Evolutionary conservation across 352 stramenopile species (phyloP).

Genomic region (Phytopythium sindhum): DNA sequence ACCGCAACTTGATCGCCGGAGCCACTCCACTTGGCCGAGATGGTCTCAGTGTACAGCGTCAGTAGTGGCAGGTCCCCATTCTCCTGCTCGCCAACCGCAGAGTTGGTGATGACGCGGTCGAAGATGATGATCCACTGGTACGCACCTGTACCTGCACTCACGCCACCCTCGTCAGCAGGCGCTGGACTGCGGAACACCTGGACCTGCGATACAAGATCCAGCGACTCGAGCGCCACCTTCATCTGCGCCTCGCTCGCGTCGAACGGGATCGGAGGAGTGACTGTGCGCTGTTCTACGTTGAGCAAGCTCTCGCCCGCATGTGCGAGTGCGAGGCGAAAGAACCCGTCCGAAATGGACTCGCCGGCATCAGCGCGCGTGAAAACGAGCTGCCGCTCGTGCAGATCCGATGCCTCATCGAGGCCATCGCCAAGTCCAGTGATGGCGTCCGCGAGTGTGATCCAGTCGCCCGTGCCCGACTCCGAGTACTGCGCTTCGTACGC

Average conservation of each 20-base stretch:
- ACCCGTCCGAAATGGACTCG: slow-evolving; percentile 42
- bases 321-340: slow-evolving; percentile 48
- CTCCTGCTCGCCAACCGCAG: slow-evolving; percentile 10
- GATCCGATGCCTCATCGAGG: slow-evolving; percentile 10
- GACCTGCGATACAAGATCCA: slow-evolving; percentile 62
- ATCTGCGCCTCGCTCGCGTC: slow-evolving; percentile 60
- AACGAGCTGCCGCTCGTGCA: slow-evolving; percentile 32
- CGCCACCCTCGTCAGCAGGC: slow-evolving; percentile 1
- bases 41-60: slow-evolving; percentile 44
- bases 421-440: slow-evolving; percentile 25
- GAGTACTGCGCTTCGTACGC: slow-evolving; percentile 59
- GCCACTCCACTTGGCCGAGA: slow-evolving; percentile 43
- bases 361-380: slow-evolving; percentile 46
- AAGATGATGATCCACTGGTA: slow-evolving; percentile 62
- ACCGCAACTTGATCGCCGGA: slow-evolving; percentile 49
- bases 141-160: slow-evolving; percentile 11
- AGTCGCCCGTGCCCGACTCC: slow-evolving; percentile 36
- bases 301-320: slow-evolving; percentile 34
- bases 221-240: slow-evolving; percentile 63
- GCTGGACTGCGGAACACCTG: slow-evolving; percentile 43
- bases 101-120: slow-evolving; percentile 17
- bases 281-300: slow-evolving; percentile 30
- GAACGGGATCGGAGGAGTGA: slow-evolving; percentile 68
- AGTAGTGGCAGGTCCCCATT: slow-evolving; percentile 42
- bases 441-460: slow-evolving; percentile 26